Percentiles rank a stretch among this genome's conserved stretches.
Conservation (phyloP, 208 protist species). For the Polymyxa betae region DNA sequence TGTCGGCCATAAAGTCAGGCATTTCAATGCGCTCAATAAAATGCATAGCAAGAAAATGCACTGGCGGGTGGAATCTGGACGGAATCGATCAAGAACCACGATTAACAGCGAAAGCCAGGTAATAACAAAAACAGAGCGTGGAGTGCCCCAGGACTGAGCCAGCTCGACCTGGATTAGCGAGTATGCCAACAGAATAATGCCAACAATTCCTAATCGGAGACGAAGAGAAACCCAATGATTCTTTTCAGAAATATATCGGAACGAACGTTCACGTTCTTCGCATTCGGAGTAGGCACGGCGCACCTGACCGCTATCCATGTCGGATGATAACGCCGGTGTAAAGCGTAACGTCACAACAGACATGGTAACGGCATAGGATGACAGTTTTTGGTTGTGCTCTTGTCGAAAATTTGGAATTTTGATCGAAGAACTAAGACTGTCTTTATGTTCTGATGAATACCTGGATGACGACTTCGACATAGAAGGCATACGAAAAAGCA, state of each 20-base stretch:
- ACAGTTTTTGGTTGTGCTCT: neutral
- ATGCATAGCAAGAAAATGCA: neutral
- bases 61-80: conserved; percentile 6
- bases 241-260: neutral
- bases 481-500: neutral
- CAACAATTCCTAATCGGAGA: neutral
- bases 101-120: neutral
- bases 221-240: neutral
- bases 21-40: neutral
- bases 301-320: neutral
- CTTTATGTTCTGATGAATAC: neutral
- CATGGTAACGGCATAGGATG: neutral
- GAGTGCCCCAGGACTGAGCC: neutral
- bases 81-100: conserved; percentile 6
- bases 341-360: neutral
- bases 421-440: neutral
- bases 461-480: neutral
- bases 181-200: neutral
- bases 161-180: neutral
- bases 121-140: neutral
- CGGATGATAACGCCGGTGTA: neutral
- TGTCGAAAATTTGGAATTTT: neutral
- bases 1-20: neutral
- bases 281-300: neutral
- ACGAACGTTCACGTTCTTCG: conserved; percentile 22